phyloP scores from a whole-genome alignment of 495 filamentous ascomycete genomes.

The Talaromyces adpressus region DNA sequence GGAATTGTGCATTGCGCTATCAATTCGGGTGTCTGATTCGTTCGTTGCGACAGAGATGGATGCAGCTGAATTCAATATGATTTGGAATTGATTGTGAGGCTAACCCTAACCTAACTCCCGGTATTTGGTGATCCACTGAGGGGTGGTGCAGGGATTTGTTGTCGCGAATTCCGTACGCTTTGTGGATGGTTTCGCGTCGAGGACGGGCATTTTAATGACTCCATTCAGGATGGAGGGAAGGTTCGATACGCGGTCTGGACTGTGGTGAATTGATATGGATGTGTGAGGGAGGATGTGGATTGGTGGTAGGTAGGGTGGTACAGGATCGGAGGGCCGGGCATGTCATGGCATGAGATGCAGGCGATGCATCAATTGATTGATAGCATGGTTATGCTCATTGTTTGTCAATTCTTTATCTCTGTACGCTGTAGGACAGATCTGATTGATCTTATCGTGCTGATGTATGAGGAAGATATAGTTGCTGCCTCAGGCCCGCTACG shows the following conservation, averaged over 20 bases:
- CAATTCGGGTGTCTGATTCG: background rate
- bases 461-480: background rate
- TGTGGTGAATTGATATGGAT: no score
- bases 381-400: no score
- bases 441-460: background rate
- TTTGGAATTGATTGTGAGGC: background rate
- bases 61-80: background rate
- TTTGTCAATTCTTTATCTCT: background rate
- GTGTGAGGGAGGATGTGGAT: background rate
- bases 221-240: no score
- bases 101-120: no score
- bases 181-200: background rate
- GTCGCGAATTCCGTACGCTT: background rate
- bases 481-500: slow-evolving; percentile 2
- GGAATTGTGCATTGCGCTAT: background rate
- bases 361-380: background rate
- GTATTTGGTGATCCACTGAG: background rate
- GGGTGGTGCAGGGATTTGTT: background rate
- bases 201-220: no score
- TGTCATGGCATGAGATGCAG: background rate
- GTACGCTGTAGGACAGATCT: background rate
- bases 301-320: background rate
- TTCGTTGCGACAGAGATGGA: background rate
- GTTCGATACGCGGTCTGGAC: no score
- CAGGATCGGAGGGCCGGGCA: background rate